Evolutionary conservation across 192 early-diverging fungal genomes (phyloP).

Genomic region (Entomortierella parvispora): DNA sequence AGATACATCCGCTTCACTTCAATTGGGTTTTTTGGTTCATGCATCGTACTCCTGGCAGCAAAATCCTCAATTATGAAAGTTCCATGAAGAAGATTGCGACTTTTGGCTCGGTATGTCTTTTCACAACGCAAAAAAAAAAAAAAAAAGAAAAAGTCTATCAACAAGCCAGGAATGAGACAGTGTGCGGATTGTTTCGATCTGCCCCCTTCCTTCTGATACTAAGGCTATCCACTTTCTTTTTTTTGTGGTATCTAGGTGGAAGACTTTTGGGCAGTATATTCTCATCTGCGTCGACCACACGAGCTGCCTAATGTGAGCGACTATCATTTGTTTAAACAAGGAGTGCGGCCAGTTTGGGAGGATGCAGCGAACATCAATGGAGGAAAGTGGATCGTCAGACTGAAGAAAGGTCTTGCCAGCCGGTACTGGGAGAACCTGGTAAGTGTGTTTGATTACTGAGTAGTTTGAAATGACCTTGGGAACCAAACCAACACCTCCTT

Average conservation of each 20-base stretch:
- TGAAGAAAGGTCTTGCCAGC: constrained; percentile 92
- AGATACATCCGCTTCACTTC: constrained; percentile 74
- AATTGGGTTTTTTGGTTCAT: constrained; percentile 96
- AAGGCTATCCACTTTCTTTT: neutral
- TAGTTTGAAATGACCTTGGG: neutral
- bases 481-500: neutral
- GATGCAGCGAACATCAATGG: constrained; percentile 86
- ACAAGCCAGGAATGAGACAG: neutral
- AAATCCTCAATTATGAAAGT: constrained; percentile 88
- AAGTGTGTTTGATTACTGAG: constrained; percentile 10
- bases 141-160: neutral
- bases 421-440: constrained; percentile 93
- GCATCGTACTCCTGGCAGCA: constrained; percentile 88
- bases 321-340: constrained; percentile 93
- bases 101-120: constrained; percentile 71
- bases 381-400: constrained; percentile 95
- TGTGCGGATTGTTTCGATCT: neutral
- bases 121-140: neutral
- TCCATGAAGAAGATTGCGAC: constrained; percentile 87
- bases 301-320: constrained; percentile 89
- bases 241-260: constrained; percentile 62
- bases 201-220: neutral
- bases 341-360: constrained; percentile 96
- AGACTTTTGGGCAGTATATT: constrained; percentile 83
- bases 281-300: constrained; percentile 82